A percentile compares a stretch with the other conserved stretches of the same genome.
These are phyloP conservation scores for bread wheat (Triticum aestivum) DNA, from an alignment of 176 grass and related monocot species.

Conservation along the genomic window IWGSC_CS_RefSeq_v2.1 NC_057811.1:432954927-432955426, in stretches of 20 bases:
- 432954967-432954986: slow-evolving; percentile 72
- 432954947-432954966: slow-evolving; percentile 65
- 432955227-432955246: background rate
- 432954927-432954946: slow-evolving; percentile 54
- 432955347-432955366: background rate
- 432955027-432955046: slow-evolving; percentile 17
- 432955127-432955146: background rate
- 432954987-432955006: slow-evolving; percentile 63
- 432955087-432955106: background rate
- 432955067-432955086: slow-evolving; percentile 44
- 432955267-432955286: background rate
- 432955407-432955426: background rate
- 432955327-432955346: too few relatives aligned
- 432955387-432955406: background rate
- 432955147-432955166: background rate
- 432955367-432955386: background rate
- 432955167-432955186: background rate
- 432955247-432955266: background rate
- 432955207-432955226: background rate
- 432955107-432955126: background rate
- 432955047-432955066: slow-evolving; percentile 51
- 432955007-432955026: slow-evolving; percentile 56
- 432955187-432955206: background rate
- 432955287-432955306: background rate
- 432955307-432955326: background rate